A percentile compares a stretch with the other conserved stretches of the same genome.
phyloP scores from a whole-genome alignment of 257 asterid species.

The Lycium ferocissimum region DNA sequence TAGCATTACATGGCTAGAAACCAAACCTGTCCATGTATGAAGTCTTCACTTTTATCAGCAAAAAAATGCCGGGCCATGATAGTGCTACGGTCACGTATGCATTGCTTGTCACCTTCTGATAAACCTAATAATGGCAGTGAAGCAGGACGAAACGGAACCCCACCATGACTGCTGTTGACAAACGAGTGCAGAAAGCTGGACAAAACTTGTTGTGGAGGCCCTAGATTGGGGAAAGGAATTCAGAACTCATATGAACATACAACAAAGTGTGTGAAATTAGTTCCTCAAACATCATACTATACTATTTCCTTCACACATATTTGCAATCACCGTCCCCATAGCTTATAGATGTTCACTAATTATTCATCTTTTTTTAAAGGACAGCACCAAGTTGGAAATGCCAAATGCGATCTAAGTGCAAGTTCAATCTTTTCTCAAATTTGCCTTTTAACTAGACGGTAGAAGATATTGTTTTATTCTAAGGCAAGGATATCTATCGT shows the following conservation, averaged over 20 bases:
- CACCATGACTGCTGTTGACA: slow-evolving; percentile 81
- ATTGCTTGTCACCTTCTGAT: slow-evolving; percentile 92
- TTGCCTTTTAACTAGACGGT: not conserved
- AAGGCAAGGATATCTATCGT: not conserved
- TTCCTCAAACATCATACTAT: not conserved
- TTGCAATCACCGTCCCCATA: slow-evolving; percentile 5
- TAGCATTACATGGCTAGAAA: slow-evolving; percentile 31
- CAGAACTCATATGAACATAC: not conserved
- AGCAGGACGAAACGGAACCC: slow-evolving; percentile 78
- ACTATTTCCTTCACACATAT: not conserved
- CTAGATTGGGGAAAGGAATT: slow-evolving; percentile 47
- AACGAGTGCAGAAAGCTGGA: slow-evolving; percentile 94
- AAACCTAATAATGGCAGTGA: slow-evolving; percentile 90
- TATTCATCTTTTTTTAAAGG: not conserved
- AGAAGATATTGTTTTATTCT: not conserved
- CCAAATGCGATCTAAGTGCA: not conserved
- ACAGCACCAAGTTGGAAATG: slow-evolving; percentile 21
- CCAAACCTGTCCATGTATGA: slow-evolving; percentile 84
- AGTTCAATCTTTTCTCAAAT: not conserved
- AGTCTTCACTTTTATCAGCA: slow-evolving; percentile 94
- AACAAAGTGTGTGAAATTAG: slow-evolving; percentile 5
- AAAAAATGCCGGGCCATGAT: slow-evolving; percentile 98
- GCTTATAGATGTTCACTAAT: not conserved
- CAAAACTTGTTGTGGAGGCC: slow-evolving; percentile 96
- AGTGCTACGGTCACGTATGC: slow-evolving; percentile 98